Base-by-base conservation (phyloP, 371 early-diverging fungal species). In the Umbelopsis sp. region DNA sequence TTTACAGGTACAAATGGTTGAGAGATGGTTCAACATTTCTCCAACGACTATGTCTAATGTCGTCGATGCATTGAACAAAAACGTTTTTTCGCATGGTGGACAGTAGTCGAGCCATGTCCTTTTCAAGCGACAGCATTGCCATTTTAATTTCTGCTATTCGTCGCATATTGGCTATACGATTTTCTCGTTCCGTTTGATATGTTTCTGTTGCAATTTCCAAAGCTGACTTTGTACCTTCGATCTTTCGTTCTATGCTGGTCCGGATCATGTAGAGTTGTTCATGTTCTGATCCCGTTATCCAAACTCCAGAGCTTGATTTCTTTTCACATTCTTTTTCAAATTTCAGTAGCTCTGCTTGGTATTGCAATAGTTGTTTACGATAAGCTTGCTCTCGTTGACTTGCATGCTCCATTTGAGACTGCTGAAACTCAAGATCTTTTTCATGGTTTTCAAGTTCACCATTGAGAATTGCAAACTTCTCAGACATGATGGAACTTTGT, bases 71-170 rank as follows among this genome's bases (percentile, higher is more conserved):
- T 57, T 57, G 57, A 1, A 32, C 57, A 16, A 57, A 35, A 16
- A 57, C 18, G n/a, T 57, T 57, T 18, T 57, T 57, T 29, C 57
- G 29, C 57, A 57, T 29, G 14, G 32, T 35, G 12, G 57, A 29
- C 12, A 35, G 29, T 0, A 57, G 14, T 14, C 57, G 57, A 29
- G 29, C 57, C 29, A 57, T 57, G 14, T 57, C 57, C 16, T 29
- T 29, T 35, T 57, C 35, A 29, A 57, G 57, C 0, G n/a, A 11
- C 57, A 35, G 11, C 57, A 57, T 57, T 8, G 57, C 11, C 29
- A 16, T 35, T 57, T 57, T 57, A 14, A 57, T 25, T 57, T 57
- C 35, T 18, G 57, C 57, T 57, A 57, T 57, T 29, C 57, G 57
- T 35, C 57, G 57, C 57, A 57, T 57, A 18, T 57, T 57, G 29